A percentile compares a stretch with the other conserved stretches of the same genome.
phyloP scores from a whole-genome alignment of 345 rosid genomes.

The Melaleuca alternifolia region DNA sequence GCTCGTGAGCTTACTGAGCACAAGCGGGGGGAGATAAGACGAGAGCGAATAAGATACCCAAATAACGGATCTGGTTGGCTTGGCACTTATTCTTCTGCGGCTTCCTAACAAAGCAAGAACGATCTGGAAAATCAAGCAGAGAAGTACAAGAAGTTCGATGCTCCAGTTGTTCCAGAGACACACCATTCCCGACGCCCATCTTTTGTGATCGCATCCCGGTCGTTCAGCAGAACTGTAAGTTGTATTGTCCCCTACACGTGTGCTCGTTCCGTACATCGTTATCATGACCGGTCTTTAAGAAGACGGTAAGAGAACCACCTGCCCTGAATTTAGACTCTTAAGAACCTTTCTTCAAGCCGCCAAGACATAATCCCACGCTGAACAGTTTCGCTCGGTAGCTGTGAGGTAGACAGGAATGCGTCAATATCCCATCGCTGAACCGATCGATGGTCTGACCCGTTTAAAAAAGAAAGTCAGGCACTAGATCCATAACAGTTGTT shows the following conservation, averaged over 20 bases:
- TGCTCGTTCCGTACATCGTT: too few relatives aligned
- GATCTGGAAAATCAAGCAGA: neutral
- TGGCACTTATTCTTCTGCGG: neutral
- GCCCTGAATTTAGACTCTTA: too few relatives aligned
- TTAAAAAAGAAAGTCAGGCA: too few relatives aligned
- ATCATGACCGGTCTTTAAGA: too few relatives aligned
- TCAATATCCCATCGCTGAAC: too few relatives aligned
- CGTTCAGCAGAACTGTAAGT: neutral
- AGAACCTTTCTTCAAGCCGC: too few relatives aligned
- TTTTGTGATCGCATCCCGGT: neutral
- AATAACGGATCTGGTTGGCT: neutral
- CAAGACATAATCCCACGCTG: too few relatives aligned
- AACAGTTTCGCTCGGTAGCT: too few relatives aligned
- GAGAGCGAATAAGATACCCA: constrained; percentile 10
- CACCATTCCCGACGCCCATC: neutral
- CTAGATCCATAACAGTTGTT: too few relatives aligned
- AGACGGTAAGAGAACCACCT: too few relatives aligned
- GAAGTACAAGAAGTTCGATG: neutral
- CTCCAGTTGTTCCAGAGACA: constrained; percentile 5
- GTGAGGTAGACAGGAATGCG: too few relatives aligned
- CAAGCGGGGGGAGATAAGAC: neutral
- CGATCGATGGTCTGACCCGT: too few relatives aligned
- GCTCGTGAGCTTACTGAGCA: constrained; percentile 10
- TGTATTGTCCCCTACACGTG: neutral
- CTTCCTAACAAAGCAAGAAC: constrained; percentile 1